These are phyloP conservation scores for Alloteropsis semialata DNA, from an alignment of 176 grass and related monocot species.

Conservation along the genomic window DNA sequence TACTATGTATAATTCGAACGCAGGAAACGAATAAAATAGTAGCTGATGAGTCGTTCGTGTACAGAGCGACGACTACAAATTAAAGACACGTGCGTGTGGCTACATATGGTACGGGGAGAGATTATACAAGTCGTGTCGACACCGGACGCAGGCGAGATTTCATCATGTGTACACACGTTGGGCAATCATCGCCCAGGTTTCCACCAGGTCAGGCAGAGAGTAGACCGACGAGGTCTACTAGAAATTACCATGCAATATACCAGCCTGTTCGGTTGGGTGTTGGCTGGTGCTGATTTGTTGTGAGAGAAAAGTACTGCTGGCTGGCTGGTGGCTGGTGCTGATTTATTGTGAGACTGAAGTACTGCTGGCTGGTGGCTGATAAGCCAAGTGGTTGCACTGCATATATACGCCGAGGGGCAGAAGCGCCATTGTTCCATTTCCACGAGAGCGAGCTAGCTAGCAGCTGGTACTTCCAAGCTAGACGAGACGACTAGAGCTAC, in stretches of 20 bases:
- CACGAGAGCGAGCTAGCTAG: background rate
- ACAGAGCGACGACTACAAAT: background rate
- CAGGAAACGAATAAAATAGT: no score
- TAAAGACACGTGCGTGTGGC: background rate
- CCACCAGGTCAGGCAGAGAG: no score
- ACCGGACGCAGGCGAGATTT: background rate
- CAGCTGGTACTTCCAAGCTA: background rate
- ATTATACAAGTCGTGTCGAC: background rate
- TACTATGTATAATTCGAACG: no score
- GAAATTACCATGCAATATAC: no score
- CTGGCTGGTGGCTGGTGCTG: no score
- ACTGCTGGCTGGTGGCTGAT: no score
- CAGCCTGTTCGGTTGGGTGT: no score
- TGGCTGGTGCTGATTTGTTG: no score
- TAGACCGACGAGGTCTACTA: no score
- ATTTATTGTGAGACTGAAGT: no score
- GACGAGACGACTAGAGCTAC: background rate
- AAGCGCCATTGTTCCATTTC: background rate
- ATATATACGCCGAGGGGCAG: background rate
- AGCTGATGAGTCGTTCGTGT: background rate
- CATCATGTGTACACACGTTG: background rate
- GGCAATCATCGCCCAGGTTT: background rate
- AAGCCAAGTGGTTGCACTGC: no score
- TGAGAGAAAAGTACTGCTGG: no score
- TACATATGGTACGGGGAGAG: conserved; percentile 4